Percentiles rank a stretch among this genome's conserved stretches.
phyloP scores from a whole-genome alignment of 345 rosid genomes.

The Excoecaria agallocha region DNA sequence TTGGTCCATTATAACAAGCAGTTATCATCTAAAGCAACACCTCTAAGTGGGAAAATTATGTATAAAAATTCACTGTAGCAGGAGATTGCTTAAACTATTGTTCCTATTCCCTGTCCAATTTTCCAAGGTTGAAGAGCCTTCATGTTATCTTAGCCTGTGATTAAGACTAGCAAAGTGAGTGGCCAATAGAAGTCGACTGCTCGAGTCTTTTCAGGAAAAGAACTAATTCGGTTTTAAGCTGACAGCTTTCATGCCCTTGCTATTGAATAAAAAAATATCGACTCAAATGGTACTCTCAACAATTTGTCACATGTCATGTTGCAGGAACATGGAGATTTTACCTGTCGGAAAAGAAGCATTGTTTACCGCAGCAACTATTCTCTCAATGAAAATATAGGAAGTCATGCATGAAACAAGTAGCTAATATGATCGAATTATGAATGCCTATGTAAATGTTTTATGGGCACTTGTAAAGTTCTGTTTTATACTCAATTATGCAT shows the following conservation, averaged over 20 bases:
- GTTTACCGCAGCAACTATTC: constrained; percentile 62
- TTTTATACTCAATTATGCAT: not conserved
- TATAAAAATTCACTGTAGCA: not conserved
- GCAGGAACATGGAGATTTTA: constrained; percentile 64
- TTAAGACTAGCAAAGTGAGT: no score
- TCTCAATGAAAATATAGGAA: constrained; percentile 31
- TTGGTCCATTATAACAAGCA: not conserved
- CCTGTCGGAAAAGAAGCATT: constrained; percentile 71
- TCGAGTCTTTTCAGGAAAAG: no score
- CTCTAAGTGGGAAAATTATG: not conserved
- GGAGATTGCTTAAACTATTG: not conserved
- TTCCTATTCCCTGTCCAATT: no score
- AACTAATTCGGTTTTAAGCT: no score
- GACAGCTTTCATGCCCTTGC: no score
- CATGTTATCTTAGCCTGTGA: no score
- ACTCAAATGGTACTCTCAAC: no score
- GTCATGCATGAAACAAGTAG: not conserved
- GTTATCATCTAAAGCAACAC: not conserved
- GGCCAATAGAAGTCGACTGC: no score
- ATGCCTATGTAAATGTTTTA: not conserved
- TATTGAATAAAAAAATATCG: no score
- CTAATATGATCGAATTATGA: not conserved
- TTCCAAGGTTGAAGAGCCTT: no score
- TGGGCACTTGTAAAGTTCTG: not conserved
- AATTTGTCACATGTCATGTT: constrained; percentile 9